Evolutionary conservation across 495 filamentous ascomycete genomes (phyloP).

Genomic region (Xylaria acuta): DNA sequence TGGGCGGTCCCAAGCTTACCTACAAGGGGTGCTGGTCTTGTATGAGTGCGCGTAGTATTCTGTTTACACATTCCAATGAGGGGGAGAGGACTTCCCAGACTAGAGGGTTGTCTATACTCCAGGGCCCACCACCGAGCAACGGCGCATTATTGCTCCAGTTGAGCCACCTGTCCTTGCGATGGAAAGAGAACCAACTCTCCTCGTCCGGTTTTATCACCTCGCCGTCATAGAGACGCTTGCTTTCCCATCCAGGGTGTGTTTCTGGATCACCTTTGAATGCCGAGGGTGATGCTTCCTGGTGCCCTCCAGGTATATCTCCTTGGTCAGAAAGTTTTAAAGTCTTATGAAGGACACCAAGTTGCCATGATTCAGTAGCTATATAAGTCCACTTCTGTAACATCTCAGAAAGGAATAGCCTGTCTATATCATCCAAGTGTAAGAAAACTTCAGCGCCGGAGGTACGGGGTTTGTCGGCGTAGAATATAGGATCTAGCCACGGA

Average conservation of each 20-base stretch:
- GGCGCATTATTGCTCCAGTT: neutral
- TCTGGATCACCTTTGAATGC: neutral
- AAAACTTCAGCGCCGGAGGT: neutral
- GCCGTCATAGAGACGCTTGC: neutral
- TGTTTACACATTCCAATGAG: slow-evolving; percentile 2
- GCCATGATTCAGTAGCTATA: neutral
- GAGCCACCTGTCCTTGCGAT: slow-evolving; percentile 10
- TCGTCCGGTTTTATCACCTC: neutral
- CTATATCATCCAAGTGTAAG: neutral
- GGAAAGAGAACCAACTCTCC: neutral
- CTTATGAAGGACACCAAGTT: neutral
- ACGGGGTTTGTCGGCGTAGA: slow-evolving; percentile 1
- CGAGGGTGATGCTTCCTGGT: neutral
- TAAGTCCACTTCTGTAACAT: rapidly evolving
- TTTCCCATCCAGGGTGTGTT: neutral
- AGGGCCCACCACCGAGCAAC: neutral
- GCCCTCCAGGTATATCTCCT: neutral
- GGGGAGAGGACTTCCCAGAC: neutral
- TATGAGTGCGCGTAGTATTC: slow-evolving; percentile 2
- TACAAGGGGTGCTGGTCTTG: slow-evolving; percentile 8
- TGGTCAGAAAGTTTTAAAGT: neutral
- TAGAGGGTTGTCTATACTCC: slow-evolving; percentile 11
- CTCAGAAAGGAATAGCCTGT: neutral
- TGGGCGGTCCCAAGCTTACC: neutral
- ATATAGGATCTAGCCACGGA: slow-evolving; percentile 10